Evolutionary conservation across 495 filamentous ascomycete genomes (phyloP).

Genomic region (Tuber magnatum): DNA sequence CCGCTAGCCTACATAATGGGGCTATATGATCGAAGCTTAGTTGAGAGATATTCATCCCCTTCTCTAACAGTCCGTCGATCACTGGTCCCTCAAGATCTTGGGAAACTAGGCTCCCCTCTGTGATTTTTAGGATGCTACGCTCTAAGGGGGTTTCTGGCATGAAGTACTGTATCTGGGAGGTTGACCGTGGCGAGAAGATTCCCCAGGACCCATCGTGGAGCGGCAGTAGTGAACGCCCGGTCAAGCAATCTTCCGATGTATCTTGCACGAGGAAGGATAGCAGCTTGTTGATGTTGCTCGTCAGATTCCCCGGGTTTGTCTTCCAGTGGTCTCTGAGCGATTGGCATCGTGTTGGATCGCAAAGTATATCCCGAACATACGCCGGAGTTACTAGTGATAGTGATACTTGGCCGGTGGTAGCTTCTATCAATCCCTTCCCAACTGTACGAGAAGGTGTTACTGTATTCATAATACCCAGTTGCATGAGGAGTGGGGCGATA

Average conservation of each 20-base stretch:
- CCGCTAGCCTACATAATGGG: constrained; percentile 6
- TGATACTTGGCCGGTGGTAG: not conserved
- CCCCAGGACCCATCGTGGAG: constrained; percentile 17
- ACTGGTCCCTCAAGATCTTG: not conserved
- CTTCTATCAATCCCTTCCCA: not conserved
- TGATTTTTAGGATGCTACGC: constrained; percentile 9
- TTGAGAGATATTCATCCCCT: constrained; percentile 15
- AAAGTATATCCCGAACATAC: constrained; percentile 12
- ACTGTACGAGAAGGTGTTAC: constrained; percentile 14
- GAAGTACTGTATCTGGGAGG: not conserved
- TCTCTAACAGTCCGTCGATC: constrained; percentile 2
- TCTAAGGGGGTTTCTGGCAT: not conserved
- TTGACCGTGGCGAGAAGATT: constrained; percentile 6
- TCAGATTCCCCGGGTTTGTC: not conserved
- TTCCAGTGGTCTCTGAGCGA: constrained; percentile 14
- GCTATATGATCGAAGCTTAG: constrained; percentile 23
- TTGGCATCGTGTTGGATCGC: not conserved
- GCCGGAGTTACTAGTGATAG: constrained; percentile 17
- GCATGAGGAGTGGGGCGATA: constrained; percentile 16
- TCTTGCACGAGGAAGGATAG: constrained; percentile 17
- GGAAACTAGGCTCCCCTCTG: constrained; percentile 10
- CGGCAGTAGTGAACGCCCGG: constrained; percentile 18
- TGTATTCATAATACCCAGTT: constrained; percentile 15
- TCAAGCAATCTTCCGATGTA: constrained; percentile 5
- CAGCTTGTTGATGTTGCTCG: constrained; percentile 16